These are phyloP conservation scores for Lithohypha guttulata DNA, from an alignment of 2,329 filamentous ascomycete genomes.

Conservation along the genomic window DNA sequence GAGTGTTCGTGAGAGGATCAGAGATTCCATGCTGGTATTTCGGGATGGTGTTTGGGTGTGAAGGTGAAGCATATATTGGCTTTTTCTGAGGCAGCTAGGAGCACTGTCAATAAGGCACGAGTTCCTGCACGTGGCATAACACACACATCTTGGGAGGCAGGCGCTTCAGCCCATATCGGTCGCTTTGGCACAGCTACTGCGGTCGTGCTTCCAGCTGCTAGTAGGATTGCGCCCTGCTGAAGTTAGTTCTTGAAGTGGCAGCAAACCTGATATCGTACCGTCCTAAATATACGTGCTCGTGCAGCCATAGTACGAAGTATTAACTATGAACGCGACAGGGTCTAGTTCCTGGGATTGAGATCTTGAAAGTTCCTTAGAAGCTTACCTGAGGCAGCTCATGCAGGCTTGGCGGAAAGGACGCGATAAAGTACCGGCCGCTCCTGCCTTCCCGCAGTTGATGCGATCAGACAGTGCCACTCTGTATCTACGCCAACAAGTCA, in stretches of 20 bases:
- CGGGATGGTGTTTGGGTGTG: slow-evolving; percentile 11
- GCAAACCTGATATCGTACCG: not conserved
- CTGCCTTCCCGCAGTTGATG: no score
- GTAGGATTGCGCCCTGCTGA: slow-evolving; percentile 15
- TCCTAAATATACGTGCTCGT: slow-evolving; percentile 6
- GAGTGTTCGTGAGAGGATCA: slow-evolving; percentile 8
- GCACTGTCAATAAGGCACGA: no score
- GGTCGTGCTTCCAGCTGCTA: slow-evolving; percentile 15
- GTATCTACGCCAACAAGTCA: slow-evolving; percentile 2
- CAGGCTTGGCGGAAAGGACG: not conserved
- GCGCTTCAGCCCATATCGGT: slow-evolving; percentile 34
- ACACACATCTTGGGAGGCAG: slow-evolving; percentile 15
- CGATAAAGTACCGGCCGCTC: no score
- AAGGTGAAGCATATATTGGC: slow-evolving; percentile 32
- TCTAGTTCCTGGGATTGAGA: no score
- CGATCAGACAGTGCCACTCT: no score
- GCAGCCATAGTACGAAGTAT: no score
- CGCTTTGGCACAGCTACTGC: slow-evolving; percentile 27
- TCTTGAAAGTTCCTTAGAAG: slow-evolving; percentile 1
- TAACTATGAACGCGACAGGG: no score
- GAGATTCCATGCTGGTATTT: slow-evolving; percentile 6
- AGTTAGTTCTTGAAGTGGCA: not conserved
- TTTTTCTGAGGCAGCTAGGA: slow-evolving; percentile 25
- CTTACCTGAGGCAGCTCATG: slow-evolving; percentile 3
- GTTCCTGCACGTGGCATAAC: no score